Conservation (phyloP, 2,329 filamentous ascomycete species). For the Fusarium torulosum region DNA sequence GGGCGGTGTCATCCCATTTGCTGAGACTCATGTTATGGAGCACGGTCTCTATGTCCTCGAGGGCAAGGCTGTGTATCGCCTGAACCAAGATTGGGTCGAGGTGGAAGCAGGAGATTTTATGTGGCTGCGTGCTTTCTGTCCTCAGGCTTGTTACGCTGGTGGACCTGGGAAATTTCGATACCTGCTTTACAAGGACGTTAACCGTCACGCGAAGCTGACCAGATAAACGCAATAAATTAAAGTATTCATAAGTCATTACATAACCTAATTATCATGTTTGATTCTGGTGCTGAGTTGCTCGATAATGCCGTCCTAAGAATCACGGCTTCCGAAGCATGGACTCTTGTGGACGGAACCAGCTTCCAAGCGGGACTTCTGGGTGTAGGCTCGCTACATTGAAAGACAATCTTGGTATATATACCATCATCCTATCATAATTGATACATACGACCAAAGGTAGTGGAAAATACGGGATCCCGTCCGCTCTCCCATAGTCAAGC, state of each 20-base stretch:
- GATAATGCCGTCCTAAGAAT: no score
- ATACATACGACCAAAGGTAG: no score
- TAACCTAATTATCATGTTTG: neutral
- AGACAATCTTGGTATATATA: accelerated
- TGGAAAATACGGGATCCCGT: no score
- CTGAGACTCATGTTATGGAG: conserved; percentile 36
- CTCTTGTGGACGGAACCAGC: neutral
- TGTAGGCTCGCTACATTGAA: neutral
- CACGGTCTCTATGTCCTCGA: conserved; percentile 32
- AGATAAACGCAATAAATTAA: neutral
- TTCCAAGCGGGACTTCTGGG: neutral
- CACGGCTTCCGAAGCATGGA: neutral
- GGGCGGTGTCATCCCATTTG: conserved; percentile 25
- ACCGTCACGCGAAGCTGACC: conserved; percentile 15
- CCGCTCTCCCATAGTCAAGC: no score
- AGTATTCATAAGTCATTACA: neutral
- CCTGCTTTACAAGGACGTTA: conserved; percentile 30
- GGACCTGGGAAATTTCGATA: conserved; percentile 32
- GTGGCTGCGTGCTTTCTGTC: conserved; percentile 33
- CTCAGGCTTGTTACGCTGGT: conserved; percentile 32
- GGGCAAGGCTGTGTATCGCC: conserved; percentile 29
- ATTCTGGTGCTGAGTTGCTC: no score
- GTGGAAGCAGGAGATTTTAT: conserved; percentile 33
- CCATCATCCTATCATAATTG: accelerated
- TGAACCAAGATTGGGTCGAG: conserved; percentile 33